A percentile compares a stretch with the other conserved stretches of the same genome.
phyloP scores from a whole-genome alignment of 1,284 basidiomycete genomes.

The Fomitopsis betulina region DNA sequence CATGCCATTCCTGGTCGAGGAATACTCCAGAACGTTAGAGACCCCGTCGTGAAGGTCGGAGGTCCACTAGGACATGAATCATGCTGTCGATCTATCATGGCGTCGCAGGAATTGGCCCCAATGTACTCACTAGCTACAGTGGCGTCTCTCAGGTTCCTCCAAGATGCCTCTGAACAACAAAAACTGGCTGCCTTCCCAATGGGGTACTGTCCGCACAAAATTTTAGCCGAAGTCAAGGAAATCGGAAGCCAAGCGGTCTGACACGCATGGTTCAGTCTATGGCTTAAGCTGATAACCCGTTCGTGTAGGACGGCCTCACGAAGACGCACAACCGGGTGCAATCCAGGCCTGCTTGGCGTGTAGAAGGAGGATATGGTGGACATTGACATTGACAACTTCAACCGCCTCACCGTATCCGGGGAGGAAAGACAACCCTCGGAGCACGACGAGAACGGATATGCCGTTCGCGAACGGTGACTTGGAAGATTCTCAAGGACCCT shows the following conservation, averaged over 20 bases:
- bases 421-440: constrained; percentile 27
- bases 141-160: constrained; percentile 6
- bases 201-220: constrained; percentile 3
- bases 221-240: background rate
- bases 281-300: background rate
- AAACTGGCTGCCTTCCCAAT: constrained; percentile 16
- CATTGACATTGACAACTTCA: constrained; percentile 37
- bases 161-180: constrained; percentile 18
- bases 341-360: constrained; percentile 43
- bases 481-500: constrained; percentile 40
- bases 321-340: constrained; percentile 31
- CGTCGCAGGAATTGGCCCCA: no score
- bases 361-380: constrained; percentile 36
- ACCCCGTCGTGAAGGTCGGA: background rate
- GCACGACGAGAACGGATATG: constrained; percentile 34
- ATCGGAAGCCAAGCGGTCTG: background rate
- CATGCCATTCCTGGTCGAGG: background rate
- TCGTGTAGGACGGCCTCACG: constrained; percentile 39
- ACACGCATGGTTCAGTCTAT: background rate
- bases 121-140: no score
- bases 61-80: no score
- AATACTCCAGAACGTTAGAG: background rate
- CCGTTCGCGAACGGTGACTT: constrained; percentile 37
- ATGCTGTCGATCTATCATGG: no score
- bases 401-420: constrained; percentile 37